Evolutionary conservation across 495 filamentous ascomycete species (phyloP).

Genomic region (Podospora anserina): DNA sequence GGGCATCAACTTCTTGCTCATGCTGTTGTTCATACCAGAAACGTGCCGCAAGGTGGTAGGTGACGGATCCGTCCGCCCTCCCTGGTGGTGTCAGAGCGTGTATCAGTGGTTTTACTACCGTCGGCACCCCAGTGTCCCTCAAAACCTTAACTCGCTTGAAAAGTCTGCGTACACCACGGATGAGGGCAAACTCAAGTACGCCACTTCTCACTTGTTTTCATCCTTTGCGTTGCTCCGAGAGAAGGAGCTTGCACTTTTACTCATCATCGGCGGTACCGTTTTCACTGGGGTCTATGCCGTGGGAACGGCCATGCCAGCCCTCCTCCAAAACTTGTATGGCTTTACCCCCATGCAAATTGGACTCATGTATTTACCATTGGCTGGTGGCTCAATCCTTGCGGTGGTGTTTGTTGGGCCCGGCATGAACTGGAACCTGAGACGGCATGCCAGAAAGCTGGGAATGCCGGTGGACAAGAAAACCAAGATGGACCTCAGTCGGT

Average conservation of each 20-base stretch:
- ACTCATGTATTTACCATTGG: constrained; percentile 53
- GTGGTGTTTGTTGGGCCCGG: constrained; percentile 53
- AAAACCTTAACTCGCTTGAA: neutral
- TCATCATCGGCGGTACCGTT: constrained; percentile 54
- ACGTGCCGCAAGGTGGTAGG: constrained; percentile 57
- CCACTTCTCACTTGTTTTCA: neutral
- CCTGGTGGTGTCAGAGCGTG: neutral
- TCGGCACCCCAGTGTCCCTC: constrained; percentile 37
- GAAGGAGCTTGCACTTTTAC: constrained; percentile 58
- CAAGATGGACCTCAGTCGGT: constrained; percentile 50
- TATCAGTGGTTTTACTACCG: constrained; percentile 47
- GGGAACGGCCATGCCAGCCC: constrained; percentile 43
- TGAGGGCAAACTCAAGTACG: neutral
- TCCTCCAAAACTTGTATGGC: constrained; percentile 52
- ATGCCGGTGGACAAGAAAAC: constrained; percentile 47
- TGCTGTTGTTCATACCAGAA: constrained; percentile 46
- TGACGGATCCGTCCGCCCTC: constrained; percentile 40
- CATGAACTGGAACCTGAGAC: constrained; percentile 53
- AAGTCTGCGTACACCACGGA: neutral
- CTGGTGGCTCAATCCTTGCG: constrained; percentile 59
- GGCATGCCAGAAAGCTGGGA: constrained; percentile 39
- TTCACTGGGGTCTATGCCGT: constrained; percentile 60
- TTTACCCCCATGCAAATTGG: constrained; percentile 58
- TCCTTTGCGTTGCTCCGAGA: constrained; percentile 53
- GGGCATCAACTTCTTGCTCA: constrained; percentile 32